Percentiles rank a stretch among this genome's conserved stretches.
Conservation (phyloP, 225 moss, liverwort and hornwort genomes). For the Physcomitrellopsis africana region DNA sequence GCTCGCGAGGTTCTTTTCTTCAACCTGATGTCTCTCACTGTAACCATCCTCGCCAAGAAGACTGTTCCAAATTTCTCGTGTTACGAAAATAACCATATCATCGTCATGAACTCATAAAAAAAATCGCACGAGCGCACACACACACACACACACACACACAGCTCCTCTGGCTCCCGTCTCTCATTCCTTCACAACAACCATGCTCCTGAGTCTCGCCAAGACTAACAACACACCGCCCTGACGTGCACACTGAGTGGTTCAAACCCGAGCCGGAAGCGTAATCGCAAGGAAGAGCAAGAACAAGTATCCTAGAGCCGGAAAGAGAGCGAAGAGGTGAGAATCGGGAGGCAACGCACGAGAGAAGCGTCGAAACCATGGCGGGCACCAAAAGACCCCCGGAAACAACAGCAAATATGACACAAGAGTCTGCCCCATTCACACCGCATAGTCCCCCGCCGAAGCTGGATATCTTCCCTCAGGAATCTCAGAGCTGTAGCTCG, state of each 20-base stretch:
- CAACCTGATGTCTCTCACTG: conserved; percentile 29
- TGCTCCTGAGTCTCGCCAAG: too few relatives aligned
- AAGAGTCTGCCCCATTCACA: conserved; percentile 7
- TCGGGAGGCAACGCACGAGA: conserved; percentile 43
- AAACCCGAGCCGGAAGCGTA: not conserved
- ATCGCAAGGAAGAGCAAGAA: not conserved
- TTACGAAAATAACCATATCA: not conserved
- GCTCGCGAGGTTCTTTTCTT: not conserved
- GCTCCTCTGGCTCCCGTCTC: conserved; percentile 8
- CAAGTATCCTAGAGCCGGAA: conserved; percentile 9
- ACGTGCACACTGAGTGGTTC: not conserved
- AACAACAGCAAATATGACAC: conserved; percentile 35
- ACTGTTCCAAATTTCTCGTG: conserved; percentile 43
- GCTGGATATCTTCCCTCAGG: too few relatives aligned
- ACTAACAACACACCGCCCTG: too few relatives aligned
- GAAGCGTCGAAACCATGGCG: conserved; percentile 25
- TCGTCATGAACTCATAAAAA: not conserved
- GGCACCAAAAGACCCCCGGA: conserved; percentile 34
- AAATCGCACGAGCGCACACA: not conserved
- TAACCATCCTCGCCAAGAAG: conserved; percentile 1
- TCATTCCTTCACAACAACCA: not conserved
- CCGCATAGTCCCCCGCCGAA: too few relatives aligned
- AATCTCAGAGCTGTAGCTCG: too few relatives aligned
- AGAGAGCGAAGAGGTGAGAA: not conserved
- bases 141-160: not conserved